Evolutionary conservation across 225 moss, liverwort and hornwort species (phyloP), one percentile per base, ranked within the genome.

Genomic region (Anthoceros angustus): DNA sequence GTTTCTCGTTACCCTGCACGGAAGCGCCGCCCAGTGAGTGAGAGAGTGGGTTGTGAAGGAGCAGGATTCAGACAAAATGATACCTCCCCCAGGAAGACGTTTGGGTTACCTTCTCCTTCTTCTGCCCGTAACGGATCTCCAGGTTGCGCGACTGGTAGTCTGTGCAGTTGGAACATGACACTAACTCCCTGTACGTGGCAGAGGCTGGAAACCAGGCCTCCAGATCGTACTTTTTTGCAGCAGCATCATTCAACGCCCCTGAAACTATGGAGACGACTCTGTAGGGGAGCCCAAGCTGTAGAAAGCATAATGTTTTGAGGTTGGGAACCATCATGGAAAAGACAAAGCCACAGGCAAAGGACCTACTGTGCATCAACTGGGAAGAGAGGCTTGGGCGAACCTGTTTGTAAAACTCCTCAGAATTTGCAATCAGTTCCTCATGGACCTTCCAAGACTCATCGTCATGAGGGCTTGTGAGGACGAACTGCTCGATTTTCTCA

Each of bases 401-500:
- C 90, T 86, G 72, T 68, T 82, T 74, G 42, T 95, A 88, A 42
- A 95, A 95, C 10, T 90, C 90, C 74, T 88, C 90, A 18, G 90
- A 86, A 45, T 90, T 90, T 66, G 85, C 80, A 50, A 90, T 48
- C 94, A 95, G 86, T 69, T 95, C 94, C 63, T 95, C 90, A 41
- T 77, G 88, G 80, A 90, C 78, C 25, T 71, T 72, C 90, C 94
- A 95, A 18, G 94, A 95, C 15, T 69, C 83, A 62, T 80, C 77
- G 64, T 77, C 82, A 70, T 81, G 80, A 15, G 90, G 88, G 60
- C 90, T 88, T 50, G 90, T 95, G 11, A 95, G 25, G 65, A 88
- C 90, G 73, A 90, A 95, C 70, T 95, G 94, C 74, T 95, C 94
- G 67, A 95, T 87, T 73, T 95, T 90, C 75, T 95, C 90, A 70